Base-by-base conservation (phyloP, 1,284 basidiomycete genomes). In the Tremellales sp. region DNA sequence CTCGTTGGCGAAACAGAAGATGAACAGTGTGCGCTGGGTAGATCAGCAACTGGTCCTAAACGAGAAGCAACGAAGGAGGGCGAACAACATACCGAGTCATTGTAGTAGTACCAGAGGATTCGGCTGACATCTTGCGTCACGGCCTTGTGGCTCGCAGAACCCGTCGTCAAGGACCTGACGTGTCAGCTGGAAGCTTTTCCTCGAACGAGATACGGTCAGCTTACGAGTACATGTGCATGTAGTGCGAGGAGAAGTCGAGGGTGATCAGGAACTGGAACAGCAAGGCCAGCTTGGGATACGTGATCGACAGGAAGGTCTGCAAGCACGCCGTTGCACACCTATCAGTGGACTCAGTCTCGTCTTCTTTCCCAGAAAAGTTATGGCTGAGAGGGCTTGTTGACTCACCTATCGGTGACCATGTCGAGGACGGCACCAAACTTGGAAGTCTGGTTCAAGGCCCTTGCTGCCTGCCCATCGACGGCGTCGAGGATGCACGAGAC, bases 211-310 rank as follows among this genome's bases (percentile, higher is more conserved):
- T 31, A 8, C 8, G 29, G 29, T 39, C 36, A 4, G 73, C 81
- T 53, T 64, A 92, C 92, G 91, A 94, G 77, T 97, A 97, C 94
- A 99, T 99, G 78, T 98, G 96, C 82, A 99, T 97, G 77, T 97
- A 99, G 75, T 99, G 94, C 64, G 90, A 94, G 58, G 87, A 86
- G 73, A 99, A 99, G 75, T 99, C 96, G 56, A 99, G 84, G 0
- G 93, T 84, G 75, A 99, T 97, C 55, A 99, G 83, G 73, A 87
- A 87, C 75, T 97, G 92, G 79, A 98, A 97, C 45, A 86, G 67
- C 45, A 96, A 77, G 2, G 92, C 87, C 59, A 79, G 88, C 27
- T 77, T 67, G 7, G 91, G 90, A 75, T 97, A 98, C 40, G 84
- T 87, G 5, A 86, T 87, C 8, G 91, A 84, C 36, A 99, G 82